Base-by-base conservation (phyloP, 2,329 filamentous ascomycete species). In the Sclerotinia minor region DNA sequence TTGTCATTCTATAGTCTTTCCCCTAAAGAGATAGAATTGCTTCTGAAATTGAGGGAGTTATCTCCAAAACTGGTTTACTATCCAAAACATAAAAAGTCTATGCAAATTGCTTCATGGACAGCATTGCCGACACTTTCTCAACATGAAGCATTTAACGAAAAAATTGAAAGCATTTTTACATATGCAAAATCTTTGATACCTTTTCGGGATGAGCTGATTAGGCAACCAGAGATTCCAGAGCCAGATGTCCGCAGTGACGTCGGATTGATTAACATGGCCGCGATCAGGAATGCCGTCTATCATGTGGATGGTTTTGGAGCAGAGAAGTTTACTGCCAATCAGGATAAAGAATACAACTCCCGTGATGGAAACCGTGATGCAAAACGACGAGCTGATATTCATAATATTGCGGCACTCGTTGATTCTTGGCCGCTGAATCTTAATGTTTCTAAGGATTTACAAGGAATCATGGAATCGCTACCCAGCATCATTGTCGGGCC, bases 101-200 rank as follows among this genome's bases (percentile, higher is more conserved):
- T 87, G 83, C 82, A 87, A 65, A 77, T 58, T 0, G 77, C 84
- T 3, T 1, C 19, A 0, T 87, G 84, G 85, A 65, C 72, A 0
- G 0, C 64, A 0, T 72, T 86, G 0, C 77, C 78, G 1, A 78
- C 77, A 6, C 70, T 83, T 1, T 73, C 81, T 0, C 84, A 87
- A 65, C 79, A 86, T 65, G 77, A 78, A 0, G 72, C 73, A 0
- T 84, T 84, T 53, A 76, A 76, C 49, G 69, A 72, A 2, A 60
- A 71, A 7, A 81, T 83, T 0, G 50, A 71, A 6, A 70, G 67
- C 0, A 78, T 85, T 21, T 73, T 82, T 6, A 38, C 73, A 2
- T 76, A 81, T 67, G 76, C 77, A 1, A 67, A 65, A 32, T 65
- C 68, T 2, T 72, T 74, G 2, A 58, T 71, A 19, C 71, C 79